A percentile compares a stretch with the other conserved stretches of the same genome.
These are phyloP conservation scores for Hippophae gyantsensis DNA, from an alignment of 306 rosid genomes.

Conservation along the genomic window DNA sequence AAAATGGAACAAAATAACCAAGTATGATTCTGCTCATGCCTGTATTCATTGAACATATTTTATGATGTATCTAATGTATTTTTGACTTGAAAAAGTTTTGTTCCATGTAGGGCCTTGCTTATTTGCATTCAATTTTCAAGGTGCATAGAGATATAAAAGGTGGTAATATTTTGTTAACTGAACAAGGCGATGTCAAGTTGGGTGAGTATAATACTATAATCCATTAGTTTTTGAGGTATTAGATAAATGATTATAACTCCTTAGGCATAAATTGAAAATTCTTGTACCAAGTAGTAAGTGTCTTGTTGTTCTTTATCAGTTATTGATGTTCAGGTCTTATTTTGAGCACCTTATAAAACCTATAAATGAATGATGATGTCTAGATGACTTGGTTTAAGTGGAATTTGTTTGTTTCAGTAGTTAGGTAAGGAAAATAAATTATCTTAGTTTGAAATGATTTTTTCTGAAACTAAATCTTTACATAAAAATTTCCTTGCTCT, in stretches of 20 bases:
- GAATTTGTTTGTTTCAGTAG: too few species aligned
- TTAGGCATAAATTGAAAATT: too few species aligned
- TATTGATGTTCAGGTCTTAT: too few species aligned
- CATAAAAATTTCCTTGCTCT: conserved; percentile 4
- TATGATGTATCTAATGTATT: conserved; percentile 6
- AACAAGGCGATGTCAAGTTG: conserved; percentile 96
- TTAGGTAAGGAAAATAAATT: too few species aligned
- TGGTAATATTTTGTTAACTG: conserved; percentile 93
- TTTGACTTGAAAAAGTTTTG: conserved; percentile 6
- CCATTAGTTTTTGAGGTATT: conserved; percentile 1
- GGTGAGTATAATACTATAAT: conserved; percentile 49
- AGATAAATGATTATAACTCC: not conserved
- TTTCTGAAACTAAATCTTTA: too few species aligned
- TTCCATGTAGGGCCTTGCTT: conserved; percentile 71
- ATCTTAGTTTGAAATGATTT: too few species aligned
- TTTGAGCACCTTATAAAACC: too few species aligned
- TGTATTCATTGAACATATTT: not conserved
- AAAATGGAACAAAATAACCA: not conserved
- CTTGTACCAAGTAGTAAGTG: too few species aligned
- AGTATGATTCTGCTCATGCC: not conserved
- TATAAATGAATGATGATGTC: too few species aligned
- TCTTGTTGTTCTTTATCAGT: too few species aligned
- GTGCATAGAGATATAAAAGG: conserved; percentile 99
- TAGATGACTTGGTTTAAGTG: too few species aligned
- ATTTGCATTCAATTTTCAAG: conserved; percentile 93